Conservation (phyloP, 2,329 filamentous ascomycete genomes). For the Pyricularia sp. region DNA sequence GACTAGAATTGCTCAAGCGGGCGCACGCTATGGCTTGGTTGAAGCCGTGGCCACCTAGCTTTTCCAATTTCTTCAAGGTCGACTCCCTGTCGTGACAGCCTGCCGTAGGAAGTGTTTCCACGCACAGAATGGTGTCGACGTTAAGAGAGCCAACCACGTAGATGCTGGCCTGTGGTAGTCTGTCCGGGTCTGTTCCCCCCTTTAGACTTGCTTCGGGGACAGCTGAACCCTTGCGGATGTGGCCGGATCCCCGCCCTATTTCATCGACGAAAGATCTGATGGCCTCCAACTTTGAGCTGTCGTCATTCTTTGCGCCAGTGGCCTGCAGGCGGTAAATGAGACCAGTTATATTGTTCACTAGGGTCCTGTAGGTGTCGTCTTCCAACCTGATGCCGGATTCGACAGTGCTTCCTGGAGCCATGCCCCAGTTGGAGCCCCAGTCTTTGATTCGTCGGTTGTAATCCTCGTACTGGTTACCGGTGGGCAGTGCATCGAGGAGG, state of each 20-base stretch:
- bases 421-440: neutral
- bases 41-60: neutral
- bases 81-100: neutral
- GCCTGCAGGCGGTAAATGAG: neutral
- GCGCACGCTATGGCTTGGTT: neutral
- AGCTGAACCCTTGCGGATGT: neutral
- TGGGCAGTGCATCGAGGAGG: neutral
- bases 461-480: neutral
- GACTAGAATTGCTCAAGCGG: neutral
- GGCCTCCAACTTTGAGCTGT: neutral
- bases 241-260: neutral
- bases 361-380: neutral
- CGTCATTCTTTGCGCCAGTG: neutral
- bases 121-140: neutral
- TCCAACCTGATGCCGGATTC: neutral
- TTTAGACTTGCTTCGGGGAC: neutral
- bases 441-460: neutral
- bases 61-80: neutral
- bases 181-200: too few species aligned
- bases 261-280: neutral
- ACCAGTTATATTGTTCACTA: neutral
- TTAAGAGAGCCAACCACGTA: neutral
- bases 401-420: neutral
- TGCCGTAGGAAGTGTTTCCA: neutral
- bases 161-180: neutral